Base-by-base conservation (phyloP, 306 rosid genomes). In the Rosa rugosa region DNA sequence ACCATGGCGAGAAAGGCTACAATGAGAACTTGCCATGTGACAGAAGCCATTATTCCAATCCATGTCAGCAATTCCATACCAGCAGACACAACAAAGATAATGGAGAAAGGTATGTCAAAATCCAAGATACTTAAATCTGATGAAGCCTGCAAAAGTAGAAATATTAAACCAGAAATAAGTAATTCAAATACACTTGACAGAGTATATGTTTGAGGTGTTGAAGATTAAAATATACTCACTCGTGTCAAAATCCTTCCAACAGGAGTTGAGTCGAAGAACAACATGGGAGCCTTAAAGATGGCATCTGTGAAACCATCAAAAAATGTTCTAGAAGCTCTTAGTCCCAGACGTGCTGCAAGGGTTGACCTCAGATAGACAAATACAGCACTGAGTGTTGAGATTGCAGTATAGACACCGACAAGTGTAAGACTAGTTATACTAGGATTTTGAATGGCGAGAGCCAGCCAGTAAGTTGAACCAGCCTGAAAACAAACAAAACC, bases 11-110 rank as follows among this genome's bases (percentile, higher is more conserved):
- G 88, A 86, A 86, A 23, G 75, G 82, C 97, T 20, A 86, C 92
- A 56, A 90, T 80, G 64, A 94, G 87, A 80, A 92, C 92, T 86
- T 87, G 92, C 98, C 98, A 94, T 31, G 97, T 94, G 47, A 92
- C 84, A 12, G 87, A 87, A 76, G 77, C 91, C 88, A 94, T 88
- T 62, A 92, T 69, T 78, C 81, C 81, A 68, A 89, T 84, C 6
- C 42, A 72, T 65, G 67, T 44, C 50, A 88, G 1, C 54, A 83
- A 53, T 76, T 92, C 94, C 71, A 73, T n/a, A 59, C 23, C 53
- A 22, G 76, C 49, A 56, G 78, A 38, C 10, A 81, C 75, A 56
- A 82, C 84, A 72, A 73, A 88, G 72, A 82, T 71, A n/a, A 59
- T 68, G 53, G 93, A 42, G 82, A 80, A 88, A 76, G 98, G 94